Base-by-base conservation (phyloP, 257 asterid species). In the Penstemon eatonii region DNA sequence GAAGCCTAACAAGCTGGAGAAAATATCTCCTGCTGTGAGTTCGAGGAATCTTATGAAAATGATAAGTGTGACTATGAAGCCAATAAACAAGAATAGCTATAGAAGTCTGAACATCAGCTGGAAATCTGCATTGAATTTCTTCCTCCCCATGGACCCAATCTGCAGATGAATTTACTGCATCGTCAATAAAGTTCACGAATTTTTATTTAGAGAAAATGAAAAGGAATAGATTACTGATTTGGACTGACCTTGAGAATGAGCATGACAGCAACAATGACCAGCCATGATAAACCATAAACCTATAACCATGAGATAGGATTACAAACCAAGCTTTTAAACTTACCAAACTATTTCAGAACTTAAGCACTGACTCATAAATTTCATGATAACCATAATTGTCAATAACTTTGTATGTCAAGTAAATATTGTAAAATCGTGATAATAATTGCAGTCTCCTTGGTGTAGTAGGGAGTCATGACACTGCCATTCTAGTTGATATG, bases 391-490 rank as follows among this genome's bases (percentile, higher is more conserved):
- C 18, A 15, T 15, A 15, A 63, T 40, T 43, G 19, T 47, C 43
- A n/a, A 60, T 7, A 36, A 49, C 60, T 13, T 25, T 40, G 33
- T 36, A 52, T 15, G 18, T 15, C 18, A 15, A 15, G 18, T 15
- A 15, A 15, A 15, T 15, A 15, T 15, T 15, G 18, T 15, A 15
- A 15, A 15, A 15, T 15, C 18, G 18, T 15, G 18, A 15, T 15
- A 15, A 15, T 15, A 15, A 15, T 15, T 15, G 18, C 87, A 40
- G 97, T 93, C 85, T 93, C 99, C 88, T 93, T 97, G 64, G 96
- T 88, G 75, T 93, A 93, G 80, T 93, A 93, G 37, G 99, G 97
- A 68, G 99, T 93, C 84, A 89, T 80, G 75, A 93, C 92, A 79
- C 99, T 93, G 87, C 79, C 77, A 78, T 63, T 69, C 76, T 77